These are phyloP conservation scores for Cornus controversa DNA, from an alignment of 148 eudicot genomes.

Conservation along the genomic window DNA sequence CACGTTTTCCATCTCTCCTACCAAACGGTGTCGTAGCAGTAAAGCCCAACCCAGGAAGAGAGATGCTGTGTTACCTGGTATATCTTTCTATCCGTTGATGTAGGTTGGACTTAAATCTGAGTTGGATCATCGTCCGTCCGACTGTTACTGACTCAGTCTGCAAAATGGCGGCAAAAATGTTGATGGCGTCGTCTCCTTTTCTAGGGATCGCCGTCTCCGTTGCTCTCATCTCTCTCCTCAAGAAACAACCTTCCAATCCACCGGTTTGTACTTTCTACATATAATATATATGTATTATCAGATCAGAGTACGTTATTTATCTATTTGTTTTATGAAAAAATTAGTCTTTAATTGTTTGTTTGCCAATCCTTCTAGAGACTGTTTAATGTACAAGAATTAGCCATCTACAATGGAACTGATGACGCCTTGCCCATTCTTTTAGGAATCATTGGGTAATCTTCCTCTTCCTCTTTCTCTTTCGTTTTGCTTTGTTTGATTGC, in stretches of 20 bases:
- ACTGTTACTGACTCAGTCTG: too few species aligned
- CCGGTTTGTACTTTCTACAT: too few species aligned
- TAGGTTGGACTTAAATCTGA: too few species aligned
- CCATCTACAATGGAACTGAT: slow-evolving; percentile 74
- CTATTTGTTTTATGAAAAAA: not conserved
- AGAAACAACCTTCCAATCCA: slow-evolving; percentile 25
- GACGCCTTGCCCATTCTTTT: slow-evolving; percentile 60
- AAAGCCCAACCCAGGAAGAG: not conserved
- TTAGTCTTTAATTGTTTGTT: not conserved
- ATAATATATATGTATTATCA: not conserved
- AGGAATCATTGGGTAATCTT: slow-evolving; percentile 65
- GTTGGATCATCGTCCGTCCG: too few species aligned
- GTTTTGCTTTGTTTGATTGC: not conserved
- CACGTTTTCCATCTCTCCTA: too few species aligned
- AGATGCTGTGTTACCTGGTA: not conserved
- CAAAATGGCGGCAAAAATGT: not conserved
- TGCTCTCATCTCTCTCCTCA: slow-evolving; percentile 38
- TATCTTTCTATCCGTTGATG: too few species aligned
- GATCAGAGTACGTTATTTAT: not conserved
- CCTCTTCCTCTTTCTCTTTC: not conserved
- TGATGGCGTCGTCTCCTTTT: slow-evolving; percentile 35
- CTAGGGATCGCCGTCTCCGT: slow-evolving; percentile 47
- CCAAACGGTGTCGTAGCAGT: too few species aligned
- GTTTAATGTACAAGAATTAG: slow-evolving; percentile 51
- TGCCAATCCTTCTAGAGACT: slow-evolving; percentile 34